phyloP scores from a whole-genome alignment of 495 filamentous ascomycete species.

The Massariosphaeria phaeospora region DNA sequence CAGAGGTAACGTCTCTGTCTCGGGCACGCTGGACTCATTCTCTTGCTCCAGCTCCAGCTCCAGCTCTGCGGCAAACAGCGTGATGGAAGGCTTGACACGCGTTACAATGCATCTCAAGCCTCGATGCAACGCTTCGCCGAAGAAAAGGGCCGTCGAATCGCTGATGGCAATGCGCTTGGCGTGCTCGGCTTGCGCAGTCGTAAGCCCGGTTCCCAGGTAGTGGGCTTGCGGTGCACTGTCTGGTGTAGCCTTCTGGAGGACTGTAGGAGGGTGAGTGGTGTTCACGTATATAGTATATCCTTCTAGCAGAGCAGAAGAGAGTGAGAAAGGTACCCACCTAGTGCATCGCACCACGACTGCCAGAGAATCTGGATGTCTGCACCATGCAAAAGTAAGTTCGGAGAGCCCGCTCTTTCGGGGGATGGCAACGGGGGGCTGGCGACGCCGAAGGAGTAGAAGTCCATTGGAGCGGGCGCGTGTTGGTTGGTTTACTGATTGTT shows the following conservation, averaged over 20 bases:
- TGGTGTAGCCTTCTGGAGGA: not conserved
- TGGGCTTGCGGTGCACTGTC: not conserved
- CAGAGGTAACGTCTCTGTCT: too few species aligned
- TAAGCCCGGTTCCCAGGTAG: not conserved
- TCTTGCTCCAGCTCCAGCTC: not conserved
- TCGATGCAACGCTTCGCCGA: not conserved
- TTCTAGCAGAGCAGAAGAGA: not conserved
- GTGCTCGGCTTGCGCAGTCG: not conserved
- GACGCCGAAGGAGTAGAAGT: constrained; percentile 6
- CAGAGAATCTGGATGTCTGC: not conserved
- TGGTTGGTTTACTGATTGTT: too few species aligned
- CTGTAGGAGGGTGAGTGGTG: not conserved
- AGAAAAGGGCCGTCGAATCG: not conserved
- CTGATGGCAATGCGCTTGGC: not conserved
- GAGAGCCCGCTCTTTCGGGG: not conserved
- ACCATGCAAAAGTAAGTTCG: not conserved
- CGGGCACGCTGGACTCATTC: too few species aligned
- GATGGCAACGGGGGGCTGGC: not conserved
- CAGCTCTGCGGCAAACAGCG: not conserved
- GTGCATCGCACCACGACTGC: constrained; percentile 13
- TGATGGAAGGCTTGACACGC: not conserved
- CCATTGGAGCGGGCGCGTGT: too few species aligned
- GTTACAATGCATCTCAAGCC: constrained; percentile 1
- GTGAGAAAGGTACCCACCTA: not conserved
- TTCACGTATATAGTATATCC: too few species aligned